Evolutionary conservation across 2,329 filamentous ascomycete species (phyloP).

Genomic region (Ophiostoma ulmi): DNA sequence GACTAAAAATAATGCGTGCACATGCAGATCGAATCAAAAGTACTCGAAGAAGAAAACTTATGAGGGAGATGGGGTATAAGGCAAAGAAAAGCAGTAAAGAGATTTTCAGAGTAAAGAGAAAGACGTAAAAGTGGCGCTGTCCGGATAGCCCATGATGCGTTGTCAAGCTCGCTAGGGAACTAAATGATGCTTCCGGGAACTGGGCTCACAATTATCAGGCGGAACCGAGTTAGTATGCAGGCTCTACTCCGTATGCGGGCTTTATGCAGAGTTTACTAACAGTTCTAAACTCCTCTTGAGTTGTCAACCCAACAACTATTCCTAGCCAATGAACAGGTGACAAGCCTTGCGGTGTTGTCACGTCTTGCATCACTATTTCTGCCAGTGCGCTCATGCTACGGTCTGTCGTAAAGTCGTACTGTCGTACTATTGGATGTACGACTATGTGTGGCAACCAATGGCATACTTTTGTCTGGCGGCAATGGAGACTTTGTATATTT

Average conservation of each 20-base stretch:
- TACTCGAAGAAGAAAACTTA: neutral
- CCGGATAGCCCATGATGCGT: neutral
- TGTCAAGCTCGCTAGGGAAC: neutral
- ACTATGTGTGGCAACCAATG: neutral
- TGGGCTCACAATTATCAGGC: no score
- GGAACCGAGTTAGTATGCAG: neutral
- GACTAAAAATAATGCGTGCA: neutral
- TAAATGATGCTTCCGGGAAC: no score
- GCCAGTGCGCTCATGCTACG: neutral
- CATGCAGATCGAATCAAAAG: neutral
- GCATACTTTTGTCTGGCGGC: neutral
- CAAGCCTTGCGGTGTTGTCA: slow-evolving; percentile 4
- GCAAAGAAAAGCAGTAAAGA: no score
- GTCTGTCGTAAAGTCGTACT: neutral
- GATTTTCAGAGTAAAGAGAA: no score
- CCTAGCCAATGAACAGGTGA: slow-evolving; percentile 7
- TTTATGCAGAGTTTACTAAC: slow-evolving; percentile 15
- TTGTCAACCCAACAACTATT: slow-evolving; percentile 6
- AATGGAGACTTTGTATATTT: neutral
- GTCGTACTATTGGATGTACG: no score
- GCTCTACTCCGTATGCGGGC: neutral
- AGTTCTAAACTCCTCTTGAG: slow-evolving; percentile 20
- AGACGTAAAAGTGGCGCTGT: no score
- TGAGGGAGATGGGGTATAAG: neutral
- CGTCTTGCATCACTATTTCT: neutral